A percentile compares a stretch with the other conserved stretches of the same genome.
phyloP scores from a whole-genome alignment of 331 rosid genomes.

The Telfairia occidentalis region DNA sequence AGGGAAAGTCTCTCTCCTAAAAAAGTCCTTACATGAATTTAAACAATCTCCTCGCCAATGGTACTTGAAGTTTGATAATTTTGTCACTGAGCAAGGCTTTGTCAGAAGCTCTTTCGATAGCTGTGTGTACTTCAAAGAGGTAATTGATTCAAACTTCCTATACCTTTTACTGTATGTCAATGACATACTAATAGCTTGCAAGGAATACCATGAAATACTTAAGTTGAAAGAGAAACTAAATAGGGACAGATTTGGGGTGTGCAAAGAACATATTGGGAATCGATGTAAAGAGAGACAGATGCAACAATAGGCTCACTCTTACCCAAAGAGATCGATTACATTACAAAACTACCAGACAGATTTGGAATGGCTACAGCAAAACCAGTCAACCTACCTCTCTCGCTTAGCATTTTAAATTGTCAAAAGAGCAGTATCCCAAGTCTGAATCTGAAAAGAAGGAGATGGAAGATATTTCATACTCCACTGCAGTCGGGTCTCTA shows the following conservation, averaged over 20 bases:
- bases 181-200: neutral
- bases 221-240: too few species aligned
- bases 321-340: neutral
- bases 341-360: neutral
- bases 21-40: too few species aligned
- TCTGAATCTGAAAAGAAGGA: neutral
- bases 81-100: too few species aligned
- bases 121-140: neutral
- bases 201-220: too few species aligned
- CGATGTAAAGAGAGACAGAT: neutral
- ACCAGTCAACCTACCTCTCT: neutral
- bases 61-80: too few species aligned
- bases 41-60: neutral
- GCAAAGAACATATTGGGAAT: neutral
- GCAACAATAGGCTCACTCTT: neutral
- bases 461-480: neutral
- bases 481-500: neutral
- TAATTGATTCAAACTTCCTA: neutral
- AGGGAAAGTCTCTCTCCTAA: too few species aligned
- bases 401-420: neutral
- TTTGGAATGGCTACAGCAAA: neutral
- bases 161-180: neutral
- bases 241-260: neutral
- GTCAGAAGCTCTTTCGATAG: too few species aligned
- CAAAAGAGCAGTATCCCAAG: neutral